A percentile compares a stretch with the other conserved stretches of the same genome.
Conservation (phyloP, 2,329 filamentous ascomycete genomes). For the Fusarium denticulatum region DNA sequence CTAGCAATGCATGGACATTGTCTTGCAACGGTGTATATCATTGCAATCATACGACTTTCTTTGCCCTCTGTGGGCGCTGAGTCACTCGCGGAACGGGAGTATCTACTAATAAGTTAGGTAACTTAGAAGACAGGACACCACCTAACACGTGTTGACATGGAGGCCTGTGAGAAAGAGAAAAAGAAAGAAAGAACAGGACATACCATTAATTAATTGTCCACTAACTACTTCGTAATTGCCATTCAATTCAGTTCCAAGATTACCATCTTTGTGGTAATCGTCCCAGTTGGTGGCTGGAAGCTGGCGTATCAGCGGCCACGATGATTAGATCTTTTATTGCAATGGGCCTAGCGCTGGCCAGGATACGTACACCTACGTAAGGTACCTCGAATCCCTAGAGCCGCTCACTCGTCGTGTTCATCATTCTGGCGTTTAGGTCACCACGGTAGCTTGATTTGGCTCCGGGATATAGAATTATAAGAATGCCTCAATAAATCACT, state of each 20-base stretch:
- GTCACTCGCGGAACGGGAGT: conserved; percentile 21
- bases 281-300: conserved; percentile 17
- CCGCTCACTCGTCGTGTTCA: neutral
- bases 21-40: conserved; percentile 1
- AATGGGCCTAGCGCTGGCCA: conserved; percentile 24
- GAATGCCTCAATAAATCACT: conserved; percentile 2
- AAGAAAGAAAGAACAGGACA: conserved; percentile 30
- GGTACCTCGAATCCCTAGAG: neutral
- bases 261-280: conserved; percentile 38
- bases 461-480: neutral
- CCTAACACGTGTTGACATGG: conserved; percentile 39
- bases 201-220: conserved; percentile 2
- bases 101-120: neutral
- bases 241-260: conserved; percentile 36
- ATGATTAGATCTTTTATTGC: conserved; percentile 28
- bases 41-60: conserved; percentile 32
- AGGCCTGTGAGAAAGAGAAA: conserved; percentile 11
- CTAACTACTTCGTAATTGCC: conserved; percentile 7
- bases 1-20: conserved; percentile 7
- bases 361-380: neutral
- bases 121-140: conserved; percentile 28
- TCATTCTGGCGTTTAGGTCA: conserved; percentile 18
- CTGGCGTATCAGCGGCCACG: conserved; percentile 27
- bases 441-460: conserved; percentile 11
- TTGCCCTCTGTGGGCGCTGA: neutral